Base-by-base conservation (phyloP, 345 rosid species). In the Lepidium aucheri region DNA sequence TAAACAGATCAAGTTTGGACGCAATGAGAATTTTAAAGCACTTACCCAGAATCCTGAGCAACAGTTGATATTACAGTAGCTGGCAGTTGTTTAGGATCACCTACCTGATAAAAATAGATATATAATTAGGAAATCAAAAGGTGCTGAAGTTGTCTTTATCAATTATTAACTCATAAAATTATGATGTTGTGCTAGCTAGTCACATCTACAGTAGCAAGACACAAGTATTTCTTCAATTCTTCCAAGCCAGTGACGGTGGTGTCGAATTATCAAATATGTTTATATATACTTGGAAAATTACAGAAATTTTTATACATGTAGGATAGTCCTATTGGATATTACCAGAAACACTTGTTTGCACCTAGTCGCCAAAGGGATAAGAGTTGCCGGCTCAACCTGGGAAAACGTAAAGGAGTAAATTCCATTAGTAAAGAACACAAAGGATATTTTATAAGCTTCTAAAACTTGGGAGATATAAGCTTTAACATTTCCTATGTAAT, bases 271-370 rank as follows among this genome's bases (percentile, higher is more conserved):
- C 42, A 58, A 47, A 2, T 47, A 5, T 45, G 22, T 6, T 16
- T 11, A 24, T 14, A 38, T 36, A 0, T n/a, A 35, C 26, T 8
- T 11, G 13, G 39, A 26, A 33, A 28, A 12, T 43, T 34, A 44
- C 4, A 33, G 36, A n/a, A 58, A 28, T 16, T 13, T 55, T 57
- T 20, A 40, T 35, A 35, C 13, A 10, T 45, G 15, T 22, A 61
- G 34, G 35, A 22, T 7, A 10, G 20, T 42, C 4, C 24, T 60
- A 33, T 11, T 24, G 36, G 49, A 50, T 47, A 7, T 67, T 84
- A 93, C 99, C 97, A 94, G 83, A 84, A 85, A 90, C 18, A 90
- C 99, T 85, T 94, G 99, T 76, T 88, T 94, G 88, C 99, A 94
- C 68, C 96, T 95, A 73, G 76, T 86, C 58, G 90, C 78, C 80